Evolutionary conservation across 768 basidiomycete genomes (phyloP), one percentile per base, ranked within the genome.

Genomic region (Rhodosporidiobolus sp.): DNA sequence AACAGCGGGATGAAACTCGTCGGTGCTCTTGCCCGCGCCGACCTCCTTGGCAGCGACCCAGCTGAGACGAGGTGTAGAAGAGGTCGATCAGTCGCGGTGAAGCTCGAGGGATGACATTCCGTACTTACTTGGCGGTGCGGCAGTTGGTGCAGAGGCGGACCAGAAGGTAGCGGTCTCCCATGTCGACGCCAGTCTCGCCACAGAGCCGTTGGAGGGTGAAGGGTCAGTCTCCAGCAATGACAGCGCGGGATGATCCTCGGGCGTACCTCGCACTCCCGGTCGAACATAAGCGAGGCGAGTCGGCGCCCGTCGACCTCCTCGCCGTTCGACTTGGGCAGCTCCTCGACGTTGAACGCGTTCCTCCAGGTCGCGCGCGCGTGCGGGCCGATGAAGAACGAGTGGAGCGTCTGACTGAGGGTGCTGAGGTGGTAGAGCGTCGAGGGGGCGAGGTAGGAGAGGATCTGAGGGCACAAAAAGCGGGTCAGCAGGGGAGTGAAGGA

Each of bases 151-250:
- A 61, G 20, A 61, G 46, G 1, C 17, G 17, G 46, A 19, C 2
- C 26, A 63, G 49, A 24, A 63, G 49, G 49, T 50, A 38, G 34
- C 61, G 61, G 61, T 63, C 61, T 11, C 32, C 19, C 22, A 11
- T 10, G 1, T 34, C 35, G 17, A 53, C 62, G n/a, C 12, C 14
- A 32, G 1, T 4, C 35, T 54, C 4, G 34, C 16, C 52, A 52
- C 62, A 63, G n/a, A n/a, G 24, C 52, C n/a, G n/a, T n/a, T n/a
- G n/a, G n/a, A n/a, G n/a, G n/a, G n/a, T n/a, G n/a, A n/a, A n/a
- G n/a, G n/a, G n/a, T n/a, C n/a, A n/a, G n/a, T n/a, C n/a, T n/a
- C n/a, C n/a, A n/a, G n/a, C n/a, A n/a, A n/a, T n/a, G n/a, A n/a
- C n/a, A n/a, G n/a, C n/a, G n/a, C n/a, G n/a, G n/a, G n/a, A n/a